phyloP scores from a whole-genome alignment of 73 alveolate species.

The Loxodes magnus region DNA sequence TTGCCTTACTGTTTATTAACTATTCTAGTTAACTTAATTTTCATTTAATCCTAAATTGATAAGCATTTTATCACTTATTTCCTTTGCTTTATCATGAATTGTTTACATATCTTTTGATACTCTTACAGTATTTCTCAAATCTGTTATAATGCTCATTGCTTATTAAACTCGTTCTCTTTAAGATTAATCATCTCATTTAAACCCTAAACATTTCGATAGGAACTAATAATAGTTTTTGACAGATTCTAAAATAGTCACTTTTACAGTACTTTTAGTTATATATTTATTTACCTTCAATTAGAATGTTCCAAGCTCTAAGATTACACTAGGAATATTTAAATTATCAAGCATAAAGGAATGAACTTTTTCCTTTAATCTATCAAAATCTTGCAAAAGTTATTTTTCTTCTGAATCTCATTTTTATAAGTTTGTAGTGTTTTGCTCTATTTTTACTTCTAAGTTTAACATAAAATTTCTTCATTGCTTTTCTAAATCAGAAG shows the following conservation, averaged over 20 bases:
- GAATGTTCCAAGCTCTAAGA: constrained; percentile 45
- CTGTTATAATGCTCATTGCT: constrained; percentile 45
- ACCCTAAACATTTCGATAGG: constrained; percentile 55
- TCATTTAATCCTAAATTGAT: constrained; percentile 85
- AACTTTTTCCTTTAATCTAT: constrained; percentile 36
- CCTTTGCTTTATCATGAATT: constrained; percentile 59
- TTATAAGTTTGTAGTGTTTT: constrained; percentile 48
- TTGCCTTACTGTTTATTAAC: constrained; percentile 87
- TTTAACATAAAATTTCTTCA: constrained; percentile 73
- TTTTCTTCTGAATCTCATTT: constrained; percentile 63
- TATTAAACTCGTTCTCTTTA: constrained; percentile 42
- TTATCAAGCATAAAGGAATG: constrained; percentile 75
- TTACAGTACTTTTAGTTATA: constrained; percentile 38
- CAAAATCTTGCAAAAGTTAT: constrained; percentile 35
- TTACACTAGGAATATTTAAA: constrained; percentile 80
- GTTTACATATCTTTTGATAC: constrained; percentile 38
- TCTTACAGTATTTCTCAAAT: constrained; percentile 65
- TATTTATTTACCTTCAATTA: constrained; percentile 59
- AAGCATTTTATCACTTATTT: constrained; percentile 83
- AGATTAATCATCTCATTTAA: constrained; percentile 28
- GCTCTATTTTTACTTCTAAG: constrained; percentile 54
- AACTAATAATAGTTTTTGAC: constrained; percentile 48
- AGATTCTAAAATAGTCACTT: constrained; percentile 47
- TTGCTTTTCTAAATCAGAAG: constrained; percentile 74
- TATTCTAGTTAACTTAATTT: constrained; percentile 69